These are phyloP conservation scores for Vigna mungo DNA, from an alignment of 306 rosid species.

Conservation along the genomic window DNA sequence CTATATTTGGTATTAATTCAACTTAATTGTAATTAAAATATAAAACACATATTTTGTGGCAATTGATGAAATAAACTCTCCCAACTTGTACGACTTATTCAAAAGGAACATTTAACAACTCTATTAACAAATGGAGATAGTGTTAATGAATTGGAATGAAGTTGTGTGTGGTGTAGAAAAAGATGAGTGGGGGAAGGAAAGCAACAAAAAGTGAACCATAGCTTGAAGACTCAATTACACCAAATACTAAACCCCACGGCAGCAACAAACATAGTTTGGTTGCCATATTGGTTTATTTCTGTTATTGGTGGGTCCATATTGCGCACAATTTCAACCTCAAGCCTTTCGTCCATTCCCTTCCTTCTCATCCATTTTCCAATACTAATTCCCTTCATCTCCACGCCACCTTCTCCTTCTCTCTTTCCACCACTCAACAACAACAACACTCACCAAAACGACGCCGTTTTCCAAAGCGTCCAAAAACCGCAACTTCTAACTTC, in stretches of 20 bases:
- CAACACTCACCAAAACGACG: conserved; percentile 4
- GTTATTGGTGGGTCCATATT: conserved; percentile 45
- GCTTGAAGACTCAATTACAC: conserved; percentile 26
- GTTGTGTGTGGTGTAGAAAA: neutral
- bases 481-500: neutral
- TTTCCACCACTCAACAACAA: neutral
- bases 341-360: neutral
- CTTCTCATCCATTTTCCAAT: neutral
- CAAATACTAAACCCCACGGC: conserved; percentile 41
- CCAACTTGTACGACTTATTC: no score
- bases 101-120: no score
- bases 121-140: no score
- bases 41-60: no score
- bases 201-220: conserved; percentile 17
- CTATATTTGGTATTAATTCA: no score
- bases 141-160: no score
- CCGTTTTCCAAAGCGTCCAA: neutral
- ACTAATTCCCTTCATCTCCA: conserved; percentile 30
- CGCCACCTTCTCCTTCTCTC: neutral
- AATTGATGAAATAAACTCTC: no score
- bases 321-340: neutral
- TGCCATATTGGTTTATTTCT: conserved; percentile 41
- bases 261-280: conserved; percentile 27
- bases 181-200: neutral
- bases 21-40: no score